Evolutionary conservation across 345 rosid genomes (phyloP).

Genomic region (Pugionium cornutum): DNA sequence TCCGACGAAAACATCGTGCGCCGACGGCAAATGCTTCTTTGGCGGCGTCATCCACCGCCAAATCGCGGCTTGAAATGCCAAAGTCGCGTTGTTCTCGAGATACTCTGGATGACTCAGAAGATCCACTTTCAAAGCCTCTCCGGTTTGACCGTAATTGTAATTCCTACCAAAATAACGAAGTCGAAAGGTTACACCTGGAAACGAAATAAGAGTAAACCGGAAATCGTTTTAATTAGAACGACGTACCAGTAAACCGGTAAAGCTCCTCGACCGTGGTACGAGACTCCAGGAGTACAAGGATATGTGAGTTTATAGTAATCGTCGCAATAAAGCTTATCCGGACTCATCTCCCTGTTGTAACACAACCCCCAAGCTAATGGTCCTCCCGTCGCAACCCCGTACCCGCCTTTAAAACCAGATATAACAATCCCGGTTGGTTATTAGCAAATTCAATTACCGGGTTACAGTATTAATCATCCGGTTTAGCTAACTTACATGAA

Average conservation of each 20-base stretch:
- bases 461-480: constrained; percentile 13
- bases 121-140: constrained; percentile 70
- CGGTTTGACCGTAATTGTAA: constrained; percentile 79
- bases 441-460: background rate
- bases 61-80: constrained; percentile 78
- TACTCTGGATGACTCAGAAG: constrained; percentile 68
- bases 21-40: constrained; percentile 73
- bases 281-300: constrained; percentile 77
- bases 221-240: background rate
- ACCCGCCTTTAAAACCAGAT: constrained; percentile 59
- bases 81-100: constrained; percentile 71
- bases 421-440: background rate
- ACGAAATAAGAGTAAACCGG: background rate
- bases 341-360: constrained; percentile 91
- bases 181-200: background rate
- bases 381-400: constrained; percentile 92
- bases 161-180: constrained; percentile 47
- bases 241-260: constrained; percentile 73
- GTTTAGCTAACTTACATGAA: constrained; percentile 45
- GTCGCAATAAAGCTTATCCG: constrained; percentile 65
- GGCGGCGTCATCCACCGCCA: constrained; percentile 92
- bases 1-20: constrained; percentile 74
- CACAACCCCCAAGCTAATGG: constrained; percentile 92
- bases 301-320: constrained; percentile 65
- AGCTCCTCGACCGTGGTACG: constrained; percentile 91